Base-by-base conservation (phyloP, 2,329 filamentous ascomycete genomes). In the Pseudogymnoascus sp. region DNA sequence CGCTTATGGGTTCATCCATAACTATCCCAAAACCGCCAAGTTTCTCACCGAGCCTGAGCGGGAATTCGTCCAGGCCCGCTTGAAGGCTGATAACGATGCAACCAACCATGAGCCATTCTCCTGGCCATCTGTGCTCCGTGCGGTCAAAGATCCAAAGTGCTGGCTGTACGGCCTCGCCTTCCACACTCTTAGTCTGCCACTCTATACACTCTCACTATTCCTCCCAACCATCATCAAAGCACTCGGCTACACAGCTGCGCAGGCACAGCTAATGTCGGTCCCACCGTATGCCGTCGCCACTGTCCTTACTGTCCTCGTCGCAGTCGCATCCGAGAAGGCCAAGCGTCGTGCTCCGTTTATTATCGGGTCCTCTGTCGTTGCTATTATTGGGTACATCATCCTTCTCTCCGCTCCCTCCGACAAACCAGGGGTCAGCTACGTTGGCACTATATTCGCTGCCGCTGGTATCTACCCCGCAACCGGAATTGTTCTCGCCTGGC, bases 161-260 rank as follows among this genome's bases (percentile, higher is more conserved):
- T 90, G 85, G 86, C 78, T 92, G 0, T 92, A 92, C 66, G 86
- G 87, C 0, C 71, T 90, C 0, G 83, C 81, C 0, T 91, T 90
- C 68, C 88, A 91, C 71, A 90, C 87, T 4, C 85, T 91, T 79
- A 88, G 84, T 63, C 73, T 92, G 11, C 82, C 82, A 0, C 74
- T 84, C 0, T 85, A 85, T 63, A 84, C 82, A 0, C 73, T 83
- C 4, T 79, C 85, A 0, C 72, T 85, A 2, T 85, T 85, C 62
- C 63, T 84, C 71, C 81, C 81, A 0, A 82, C 80, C 0, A 85
- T 84, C 52, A 83, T 85, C 61, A 77, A 75, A 23, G 75, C 78
- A 18, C 76, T 85, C 0, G 82, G 83, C 11, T 85, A 83, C 68
- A 78, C 72, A 4, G 78, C 81, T 1, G 82, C 81, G 0, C 75